Evolutionary conservation across 2,329 filamentous ascomycete species (phyloP), one percentile per base, ranked within the genome.

Genomic region (Fusarium phyllophilum): DNA sequence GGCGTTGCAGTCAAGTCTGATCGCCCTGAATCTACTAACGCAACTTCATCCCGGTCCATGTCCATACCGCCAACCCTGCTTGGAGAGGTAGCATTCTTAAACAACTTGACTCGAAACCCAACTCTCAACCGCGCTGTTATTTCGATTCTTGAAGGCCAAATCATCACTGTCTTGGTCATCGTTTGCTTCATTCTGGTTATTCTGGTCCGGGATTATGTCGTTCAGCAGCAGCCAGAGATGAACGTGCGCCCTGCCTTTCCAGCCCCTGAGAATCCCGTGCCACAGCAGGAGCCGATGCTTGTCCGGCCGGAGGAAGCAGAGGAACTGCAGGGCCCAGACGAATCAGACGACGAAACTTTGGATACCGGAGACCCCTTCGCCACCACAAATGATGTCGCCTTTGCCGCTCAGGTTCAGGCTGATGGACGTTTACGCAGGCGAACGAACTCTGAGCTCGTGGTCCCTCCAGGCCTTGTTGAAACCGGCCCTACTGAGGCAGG

Each of bases 151-250:
- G 96, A 99, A 83, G 96, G 96, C 8, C 95, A 97, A 79, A 89
- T 98, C 54, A 97, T 99, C 75, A 99, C 96, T 2, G 85, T 98
- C 11, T 85, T 97, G 17, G 94, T 98, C 57, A 96, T 99, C 13
- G 89, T 97, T 49, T 95, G 93, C 66, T 99, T 98, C 82, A 98
- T 99, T 67, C 85, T 99, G n/a, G 91, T 99, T 46, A 99, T 99
- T 76, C 84, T 99, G 8, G 98, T 99, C 52, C 88, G 97, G 52
- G 96, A 99, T 84, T 99, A 97, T 89, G 96, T 99, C 57, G 95
- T 99, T 15, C 96, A 99, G 81, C 96, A 99, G 81, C 96, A 99
- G 80, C 96, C 96, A 10, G 92, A 95, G 73, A 92, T 96, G 75
- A 97, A 97, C 78, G 92, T 96, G 85, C 92, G 91, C 1, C 92